Evolutionary conservation across 2,329 filamentous ascomycete genomes (phyloP).

Genomic region (Pseudofabraea citricarpa): DNA sequence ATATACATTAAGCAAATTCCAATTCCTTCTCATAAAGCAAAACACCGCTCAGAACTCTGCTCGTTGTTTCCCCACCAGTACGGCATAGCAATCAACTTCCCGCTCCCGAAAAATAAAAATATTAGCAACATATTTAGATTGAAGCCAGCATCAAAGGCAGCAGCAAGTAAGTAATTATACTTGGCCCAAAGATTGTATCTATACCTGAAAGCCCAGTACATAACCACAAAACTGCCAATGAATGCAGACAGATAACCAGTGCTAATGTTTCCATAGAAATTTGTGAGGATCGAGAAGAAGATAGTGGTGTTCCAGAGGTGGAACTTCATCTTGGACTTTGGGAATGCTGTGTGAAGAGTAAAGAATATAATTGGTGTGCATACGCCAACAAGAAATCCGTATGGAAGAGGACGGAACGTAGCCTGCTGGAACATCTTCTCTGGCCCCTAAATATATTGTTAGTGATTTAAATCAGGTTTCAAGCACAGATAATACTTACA

Average conservation of each 20-base stretch:
- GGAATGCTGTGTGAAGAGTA: slow-evolving; percentile 46
- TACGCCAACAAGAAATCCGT: slow-evolving; percentile 48
- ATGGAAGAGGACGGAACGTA: slow-evolving; percentile 44
- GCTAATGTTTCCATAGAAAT: slow-evolving; percentile 57
- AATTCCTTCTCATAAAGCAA: slow-evolving; percentile 36
- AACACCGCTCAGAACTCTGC: slow-evolving; percentile 52
- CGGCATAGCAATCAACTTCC: slow-evolving; percentile 53
- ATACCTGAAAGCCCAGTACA: slow-evolving; percentile 53
- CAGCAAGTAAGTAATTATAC: slow-evolving; percentile 58
- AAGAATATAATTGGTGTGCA: slow-evolving; percentile 42
- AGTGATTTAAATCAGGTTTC: background rate
- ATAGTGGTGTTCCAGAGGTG: slow-evolving; percentile 58
- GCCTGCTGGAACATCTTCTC: slow-evolving; percentile 42
- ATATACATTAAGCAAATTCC: background rate
- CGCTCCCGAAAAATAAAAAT: slow-evolving; percentile 55
- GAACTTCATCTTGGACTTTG: slow-evolving; percentile 35
- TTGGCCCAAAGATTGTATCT: slow-evolving; percentile 52
- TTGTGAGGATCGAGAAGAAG: slow-evolving; percentile 50
- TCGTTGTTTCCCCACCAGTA: slow-evolving; percentile 60
- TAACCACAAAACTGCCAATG: slow-evolving; percentile 55
- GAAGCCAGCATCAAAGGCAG: slow-evolving; percentile 57
- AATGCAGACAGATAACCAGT: slow-evolving; percentile 54
- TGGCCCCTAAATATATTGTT: slow-evolving; percentile 31
- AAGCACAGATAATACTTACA: slow-evolving; percentile 24
- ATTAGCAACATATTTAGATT: slow-evolving; percentile 57